phyloP scores from a whole-genome alignment of 257 asterid species.

The Gentiana straminea region DNA sequence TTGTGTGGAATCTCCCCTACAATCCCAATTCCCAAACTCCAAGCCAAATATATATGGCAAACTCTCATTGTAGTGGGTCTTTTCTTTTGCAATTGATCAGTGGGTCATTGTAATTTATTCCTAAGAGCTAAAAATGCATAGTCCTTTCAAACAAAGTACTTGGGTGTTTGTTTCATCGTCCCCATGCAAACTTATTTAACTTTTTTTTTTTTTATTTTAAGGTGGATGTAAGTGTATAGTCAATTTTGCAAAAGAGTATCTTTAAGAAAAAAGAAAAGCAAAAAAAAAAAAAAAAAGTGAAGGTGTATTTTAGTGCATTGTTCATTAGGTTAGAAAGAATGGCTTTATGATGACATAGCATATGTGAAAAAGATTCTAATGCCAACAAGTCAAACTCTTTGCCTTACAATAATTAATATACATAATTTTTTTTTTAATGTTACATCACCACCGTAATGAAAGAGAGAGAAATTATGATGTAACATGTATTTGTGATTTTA shows the following conservation, averaged over 20 bases:
- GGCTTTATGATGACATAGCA: no score
- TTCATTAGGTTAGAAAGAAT: no score
- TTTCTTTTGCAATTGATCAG: neutral
- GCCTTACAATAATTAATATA: no score
- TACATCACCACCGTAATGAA: no score
- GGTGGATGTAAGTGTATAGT: conserved; percentile 7
- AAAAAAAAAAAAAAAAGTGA: neutral
- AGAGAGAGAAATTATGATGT: no score
- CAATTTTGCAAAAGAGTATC: neutral
- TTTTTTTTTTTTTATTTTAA: neutral
- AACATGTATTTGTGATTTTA: no score
- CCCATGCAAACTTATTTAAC: neutral
- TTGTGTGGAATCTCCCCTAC: no score
- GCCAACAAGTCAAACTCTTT: no score
- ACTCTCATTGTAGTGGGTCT: neutral
- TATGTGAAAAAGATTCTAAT: no score
- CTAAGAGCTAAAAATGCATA: conserved; percentile 1
- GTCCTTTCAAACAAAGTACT: neutral
- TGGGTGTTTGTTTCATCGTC: neutral
- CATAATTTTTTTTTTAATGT: no score
- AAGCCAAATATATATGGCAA: neutral
- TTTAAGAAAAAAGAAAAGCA: neutral
- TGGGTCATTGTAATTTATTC: no score
- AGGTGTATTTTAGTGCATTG: no score
- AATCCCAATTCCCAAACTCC: neutral